Base-by-base conservation (phyloP, 2,329 filamentous ascomycete genomes). In the Penicillium sclerotigenum region DNA sequence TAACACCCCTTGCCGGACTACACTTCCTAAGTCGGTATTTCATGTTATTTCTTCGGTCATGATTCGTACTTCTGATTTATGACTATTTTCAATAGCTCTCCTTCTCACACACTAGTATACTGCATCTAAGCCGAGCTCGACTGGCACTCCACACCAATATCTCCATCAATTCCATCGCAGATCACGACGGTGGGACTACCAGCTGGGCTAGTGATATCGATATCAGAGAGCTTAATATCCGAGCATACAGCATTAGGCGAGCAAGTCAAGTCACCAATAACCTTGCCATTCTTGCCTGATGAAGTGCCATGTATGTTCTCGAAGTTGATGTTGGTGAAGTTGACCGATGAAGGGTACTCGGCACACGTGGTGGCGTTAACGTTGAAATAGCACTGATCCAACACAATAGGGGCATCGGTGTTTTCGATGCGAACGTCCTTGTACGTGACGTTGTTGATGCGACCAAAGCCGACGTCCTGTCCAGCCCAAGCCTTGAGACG, bases 301-400 rank as follows among this genome's bases (percentile, higher is more conserved):
- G 79, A 83, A 20, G 79, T 79, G 0, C 83, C 84, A 0, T 77
- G 76, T 57, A 86, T 79, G 63, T 85, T 85, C 63, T 84, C 75
- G 58, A 86, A 86, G 0, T 72, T 73, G 31, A 87, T 78, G 64
- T 86, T 80, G 26, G 80, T 82, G 54, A 86, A 79, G 62, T 86
- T 81, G 61, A 86, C 83, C 8, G 75, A 73, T 0, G 81, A 83
- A 0, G 83, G 83, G 59, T 82, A 81, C 14, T 75, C 56, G 2
- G 79, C 76, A 62, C 83, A 86, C 2, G 77, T 76, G 0, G 77
- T 77, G 4, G 73, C 61, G 53, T 80, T 78, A 59, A 83, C 74
- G 58, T 85, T 80, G 69, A 86, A 86, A 70, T 86, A 86, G 71
- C 84, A 86, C 28, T 83, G 83, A 63, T 86, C 83, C 8, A 87